phyloP scores from a whole-genome alignment of 73 alveolate species.

The Tetrahymena elliotti region DNA sequence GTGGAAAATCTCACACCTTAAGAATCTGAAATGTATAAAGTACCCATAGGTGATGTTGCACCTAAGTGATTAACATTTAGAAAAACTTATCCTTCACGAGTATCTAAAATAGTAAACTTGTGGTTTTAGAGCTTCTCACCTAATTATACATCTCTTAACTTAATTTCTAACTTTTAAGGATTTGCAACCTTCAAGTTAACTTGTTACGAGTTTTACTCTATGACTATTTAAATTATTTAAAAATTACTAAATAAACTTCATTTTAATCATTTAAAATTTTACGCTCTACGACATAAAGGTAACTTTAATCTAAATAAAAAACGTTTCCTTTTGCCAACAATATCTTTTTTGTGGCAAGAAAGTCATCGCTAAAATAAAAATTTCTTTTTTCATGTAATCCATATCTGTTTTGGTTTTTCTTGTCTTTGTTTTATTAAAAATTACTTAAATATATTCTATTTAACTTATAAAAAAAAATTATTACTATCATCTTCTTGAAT shows the following conservation, averaged over 20 bases:
- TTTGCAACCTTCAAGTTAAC: conserved; percentile 59
- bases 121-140: conserved; percentile 49
- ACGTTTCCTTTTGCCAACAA: conserved; percentile 66
- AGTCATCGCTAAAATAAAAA: conserved; percentile 70
- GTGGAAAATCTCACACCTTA: conserved; percentile 65
- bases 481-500: conserved; percentile 28
- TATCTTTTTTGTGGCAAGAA: conserved; percentile 49
- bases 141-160: conserved; percentile 57
- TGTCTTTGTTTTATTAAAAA: background rate
- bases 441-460: background rate
- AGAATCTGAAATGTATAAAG: conserved; percentile 71
- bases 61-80: conserved; percentile 62
- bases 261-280: background rate
- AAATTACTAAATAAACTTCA: no score
- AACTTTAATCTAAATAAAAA: conserved; percentile 57
- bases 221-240: conserved; percentile 13
- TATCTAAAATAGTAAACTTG: conserved; percentile 43
- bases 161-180: conserved; percentile 10
- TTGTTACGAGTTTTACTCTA: conserved; percentile 41
- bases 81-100: conserved; percentile 56
- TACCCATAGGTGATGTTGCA: conserved; percentile 54
- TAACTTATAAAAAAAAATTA: background rate
- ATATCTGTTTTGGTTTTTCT: background rate
- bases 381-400: background rate
- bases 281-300: conserved; percentile 66